Evolutionary conservation across 139 green algal genomes (phyloP).

Genomic region (Tetratostichococcus sp.): DNA sequence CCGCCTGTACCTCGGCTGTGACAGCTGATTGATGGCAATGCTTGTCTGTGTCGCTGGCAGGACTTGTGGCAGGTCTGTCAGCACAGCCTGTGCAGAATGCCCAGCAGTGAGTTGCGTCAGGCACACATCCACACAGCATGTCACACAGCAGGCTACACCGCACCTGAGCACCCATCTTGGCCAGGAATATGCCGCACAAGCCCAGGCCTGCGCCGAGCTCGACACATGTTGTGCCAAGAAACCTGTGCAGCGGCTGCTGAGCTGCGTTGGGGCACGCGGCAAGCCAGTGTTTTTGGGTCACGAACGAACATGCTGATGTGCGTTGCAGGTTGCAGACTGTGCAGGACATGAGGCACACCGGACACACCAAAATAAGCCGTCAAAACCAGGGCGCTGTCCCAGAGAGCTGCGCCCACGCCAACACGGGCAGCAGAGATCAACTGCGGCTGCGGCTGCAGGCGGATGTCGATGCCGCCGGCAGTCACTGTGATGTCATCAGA

Average conservation of each 20-base stretch:
- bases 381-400: conserved; percentile 36
- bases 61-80: conserved; percentile 31
- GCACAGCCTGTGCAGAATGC: not conserved
- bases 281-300: too few species aligned
- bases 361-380: conserved; percentile 24
- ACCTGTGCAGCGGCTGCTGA: not conserved
- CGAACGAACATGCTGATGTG: too few species aligned
- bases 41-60: conserved; percentile 26
- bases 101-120: too few species aligned
- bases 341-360: too few species aligned
- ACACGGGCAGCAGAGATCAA: conserved; percentile 16
- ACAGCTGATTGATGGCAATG: conserved; percentile 13
- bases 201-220: conserved; percentile 38
- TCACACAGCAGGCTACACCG: too few species aligned
- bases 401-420: conserved; percentile 33
- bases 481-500: conserved; percentile 25
- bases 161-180: conserved; percentile 17
- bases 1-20: not conserved
- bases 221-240: conserved; percentile 17
- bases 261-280: not conserved
- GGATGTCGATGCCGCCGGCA: conserved; percentile 9
- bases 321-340: too few species aligned
- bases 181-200: conserved; percentile 14
- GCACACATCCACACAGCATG: too few species aligned
- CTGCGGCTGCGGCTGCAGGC: conserved; percentile 17